phyloP scores from a whole-genome alignment of 2,329 filamentous ascomycete genomes.

The Cladobotryum protrusum region DNA sequence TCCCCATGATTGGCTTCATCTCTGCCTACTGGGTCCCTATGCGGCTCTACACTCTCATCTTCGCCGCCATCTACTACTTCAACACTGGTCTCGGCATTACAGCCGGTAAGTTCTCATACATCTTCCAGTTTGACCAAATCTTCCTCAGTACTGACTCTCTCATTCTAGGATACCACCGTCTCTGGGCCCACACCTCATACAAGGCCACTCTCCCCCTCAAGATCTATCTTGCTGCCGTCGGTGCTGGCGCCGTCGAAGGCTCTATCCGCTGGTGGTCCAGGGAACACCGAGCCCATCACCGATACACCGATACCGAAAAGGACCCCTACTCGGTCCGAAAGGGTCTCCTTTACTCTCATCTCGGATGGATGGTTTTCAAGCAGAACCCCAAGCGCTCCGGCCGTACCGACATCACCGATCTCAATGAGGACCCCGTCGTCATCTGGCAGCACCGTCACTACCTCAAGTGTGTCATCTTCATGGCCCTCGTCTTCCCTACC shows the following conservation, averaged over 20 bases:
- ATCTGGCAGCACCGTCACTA: slow-evolving; percentile 86
- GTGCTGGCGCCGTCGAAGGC: slow-evolving; percentile 77
- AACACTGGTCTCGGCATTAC: slow-evolving; percentile 76
- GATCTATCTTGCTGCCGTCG: slow-evolving; percentile 75
- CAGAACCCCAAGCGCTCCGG: slow-evolving; percentile 87
- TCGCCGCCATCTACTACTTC: slow-evolving; percentile 74
- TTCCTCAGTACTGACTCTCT: neutral
- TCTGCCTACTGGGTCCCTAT: slow-evolving; percentile 74
- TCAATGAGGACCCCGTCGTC: slow-evolving; percentile 80
- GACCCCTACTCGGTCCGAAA: slow-evolving; percentile 89
- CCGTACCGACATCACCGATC: slow-evolving; percentile 79
- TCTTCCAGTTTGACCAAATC: neutral
- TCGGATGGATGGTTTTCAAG: slow-evolving; percentile 92
- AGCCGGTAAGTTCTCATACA: slow-evolving; percentile 48
- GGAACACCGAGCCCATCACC: slow-evolving; percentile 81
- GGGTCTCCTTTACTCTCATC: slow-evolving; percentile 69
- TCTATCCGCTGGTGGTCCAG: slow-evolving; percentile 87
- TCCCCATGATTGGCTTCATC: slow-evolving; percentile 69
- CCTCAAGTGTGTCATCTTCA: slow-evolving; percentile 69
- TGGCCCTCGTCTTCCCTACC: slow-evolving; percentile 71
- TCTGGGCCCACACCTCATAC: slow-evolving; percentile 83
- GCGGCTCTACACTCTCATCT: slow-evolving; percentile 63
- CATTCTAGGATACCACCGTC: slow-evolving; percentile 47
- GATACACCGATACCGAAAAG: slow-evolving; percentile 89
- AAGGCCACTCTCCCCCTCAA: slow-evolving; percentile 69